phyloP scores from a whole-genome alignment of 768 basidiomycete genomes.

The Pholiota molesta region DNA sequence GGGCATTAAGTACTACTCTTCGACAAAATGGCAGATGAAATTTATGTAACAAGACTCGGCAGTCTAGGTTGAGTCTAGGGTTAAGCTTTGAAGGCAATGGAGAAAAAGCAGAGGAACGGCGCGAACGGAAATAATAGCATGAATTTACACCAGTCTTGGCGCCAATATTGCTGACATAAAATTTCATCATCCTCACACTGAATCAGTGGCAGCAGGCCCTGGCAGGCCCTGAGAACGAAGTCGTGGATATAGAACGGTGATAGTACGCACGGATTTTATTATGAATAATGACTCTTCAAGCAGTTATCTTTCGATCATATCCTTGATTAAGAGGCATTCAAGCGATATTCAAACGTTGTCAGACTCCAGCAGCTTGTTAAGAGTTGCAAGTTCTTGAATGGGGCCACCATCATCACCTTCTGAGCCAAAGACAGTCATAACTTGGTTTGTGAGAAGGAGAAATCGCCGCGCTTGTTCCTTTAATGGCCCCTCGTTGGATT shows the following conservation, averaged over 20 bases:
- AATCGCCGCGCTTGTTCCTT: conserved; percentile 36
- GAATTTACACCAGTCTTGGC: background rate
- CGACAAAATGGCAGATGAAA: background rate
- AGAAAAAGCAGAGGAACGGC: background rate
- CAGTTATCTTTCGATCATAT: background rate
- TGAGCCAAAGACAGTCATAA: conserved; percentile 52
- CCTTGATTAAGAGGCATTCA: background rate
- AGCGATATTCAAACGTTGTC: background rate
- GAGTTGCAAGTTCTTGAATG: conserved; percentile 49
- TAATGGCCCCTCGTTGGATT: conserved; percentile 20
- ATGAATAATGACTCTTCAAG: background rate
- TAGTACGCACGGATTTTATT: background rate
- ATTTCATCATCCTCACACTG: background rate
- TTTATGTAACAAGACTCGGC: no score
- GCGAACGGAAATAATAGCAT: background rate
- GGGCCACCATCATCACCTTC: conserved; percentile 72
- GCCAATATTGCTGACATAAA: no score
- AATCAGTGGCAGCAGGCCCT: background rate
- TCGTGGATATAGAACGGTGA: background rate
- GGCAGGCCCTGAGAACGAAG: background rate
- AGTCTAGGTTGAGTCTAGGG: no score
- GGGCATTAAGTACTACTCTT: background rate
- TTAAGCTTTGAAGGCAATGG: background rate
- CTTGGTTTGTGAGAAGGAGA: conserved; percentile 40
- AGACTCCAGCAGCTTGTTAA: conserved; percentile 43